Evolutionary conservation across 1,139 yeast genomes (phyloP).

Genomic region (Blastobotrys buckinghamii): DNA sequence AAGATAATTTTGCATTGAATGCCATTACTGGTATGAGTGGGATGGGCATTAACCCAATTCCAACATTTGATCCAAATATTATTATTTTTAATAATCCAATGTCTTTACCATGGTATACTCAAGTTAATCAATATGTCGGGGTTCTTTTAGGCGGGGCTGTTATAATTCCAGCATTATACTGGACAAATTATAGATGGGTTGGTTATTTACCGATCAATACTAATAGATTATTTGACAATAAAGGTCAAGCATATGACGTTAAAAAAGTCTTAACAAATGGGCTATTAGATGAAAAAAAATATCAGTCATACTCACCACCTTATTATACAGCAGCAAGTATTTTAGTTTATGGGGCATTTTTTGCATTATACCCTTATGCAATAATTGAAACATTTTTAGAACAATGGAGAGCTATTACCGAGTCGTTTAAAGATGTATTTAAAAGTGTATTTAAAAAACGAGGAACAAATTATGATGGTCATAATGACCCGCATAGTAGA

Average conservation of each 20-base stretch:
- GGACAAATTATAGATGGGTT: conserved; percentile 45
- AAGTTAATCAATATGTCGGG: conserved; percentile 40
- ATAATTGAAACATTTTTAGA: conserved; percentile 40
- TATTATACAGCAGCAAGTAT: conserved; percentile 53
- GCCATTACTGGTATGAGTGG: conserved; percentile 54
- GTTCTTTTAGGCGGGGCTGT: conserved; percentile 37
- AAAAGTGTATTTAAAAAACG: conserved; percentile 9
- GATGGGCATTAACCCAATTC: conserved; percentile 48
- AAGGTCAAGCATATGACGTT: conserved; percentile 41
- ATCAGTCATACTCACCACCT: conserved; percentile 42
- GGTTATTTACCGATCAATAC: conserved; percentile 50
- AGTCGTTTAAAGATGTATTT: conserved; percentile 8
- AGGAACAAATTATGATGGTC: conserved; percentile 32
- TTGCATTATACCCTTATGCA: conserved; percentile 48
- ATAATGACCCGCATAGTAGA: conserved; percentile 49
- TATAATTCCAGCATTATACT: conserved; percentile 42
- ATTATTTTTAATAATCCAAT: conserved; percentile 29
- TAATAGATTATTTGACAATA: conserved; percentile 43
- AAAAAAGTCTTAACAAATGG: conserved; percentile 35
- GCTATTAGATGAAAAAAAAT: conserved; percentile 30
- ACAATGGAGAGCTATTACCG: conserved; percentile 19
- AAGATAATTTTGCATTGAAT: conserved; percentile 48
- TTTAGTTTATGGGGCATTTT: conserved; percentile 51
- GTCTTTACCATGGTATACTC: conserved; percentile 40
- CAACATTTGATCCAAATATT: conserved; percentile 37